phyloP scores from a whole-genome alignment of 208 protist genomes.

The Trypanosoma melophagium region DNA sequence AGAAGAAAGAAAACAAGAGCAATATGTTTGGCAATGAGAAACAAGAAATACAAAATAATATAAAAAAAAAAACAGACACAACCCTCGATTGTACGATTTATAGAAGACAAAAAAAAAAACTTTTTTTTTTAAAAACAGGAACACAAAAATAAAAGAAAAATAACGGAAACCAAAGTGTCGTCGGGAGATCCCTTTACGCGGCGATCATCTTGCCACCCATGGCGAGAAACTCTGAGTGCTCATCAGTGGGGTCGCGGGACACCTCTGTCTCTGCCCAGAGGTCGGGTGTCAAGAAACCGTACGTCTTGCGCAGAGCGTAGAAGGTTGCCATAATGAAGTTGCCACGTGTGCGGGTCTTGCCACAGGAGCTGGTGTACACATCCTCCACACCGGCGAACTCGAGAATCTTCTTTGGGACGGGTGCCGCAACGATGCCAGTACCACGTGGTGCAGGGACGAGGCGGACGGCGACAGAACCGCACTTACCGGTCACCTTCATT shows the following conservation, averaged over 20 bases:
- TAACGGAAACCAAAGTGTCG: constrained; percentile 6
- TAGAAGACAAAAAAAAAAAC: too few species aligned
- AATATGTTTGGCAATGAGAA: constrained; percentile 10
- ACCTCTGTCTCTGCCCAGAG: constrained; percentile 95
- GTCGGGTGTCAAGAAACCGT: constrained; percentile 98
- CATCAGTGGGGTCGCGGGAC: constrained; percentile 91
- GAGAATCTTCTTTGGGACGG: constrained; percentile 98
- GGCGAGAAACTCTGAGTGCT: constrained; percentile 87
- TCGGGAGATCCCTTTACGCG: constrained; percentile 14
- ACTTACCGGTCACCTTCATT: constrained; percentile 99
- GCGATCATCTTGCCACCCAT: constrained; percentile 37
- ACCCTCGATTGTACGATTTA: too few species aligned
- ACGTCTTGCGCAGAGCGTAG: constrained; percentile 96
- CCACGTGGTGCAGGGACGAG: constrained; percentile 99
- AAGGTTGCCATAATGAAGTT: constrained; percentile 99
- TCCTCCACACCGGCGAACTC: constrained; percentile 98
- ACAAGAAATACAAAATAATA: constrained; percentile 20
- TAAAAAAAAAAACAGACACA: constrained; percentile 17
- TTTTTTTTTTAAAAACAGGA: constrained; percentile 20
- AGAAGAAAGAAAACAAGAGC: constrained; percentile 17
- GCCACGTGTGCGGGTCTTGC: constrained; percentile 97
- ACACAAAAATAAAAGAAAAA: constrained; percentile 32
- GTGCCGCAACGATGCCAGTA: constrained; percentile 98
- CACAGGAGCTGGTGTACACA: constrained; percentile 97
- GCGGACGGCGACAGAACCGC: constrained; percentile 97